Evolutionary conservation across 345 rosid species (phyloP), one percentile per base, ranked within the genome.

Genomic region (Rubroshorea leprosula): DNA sequence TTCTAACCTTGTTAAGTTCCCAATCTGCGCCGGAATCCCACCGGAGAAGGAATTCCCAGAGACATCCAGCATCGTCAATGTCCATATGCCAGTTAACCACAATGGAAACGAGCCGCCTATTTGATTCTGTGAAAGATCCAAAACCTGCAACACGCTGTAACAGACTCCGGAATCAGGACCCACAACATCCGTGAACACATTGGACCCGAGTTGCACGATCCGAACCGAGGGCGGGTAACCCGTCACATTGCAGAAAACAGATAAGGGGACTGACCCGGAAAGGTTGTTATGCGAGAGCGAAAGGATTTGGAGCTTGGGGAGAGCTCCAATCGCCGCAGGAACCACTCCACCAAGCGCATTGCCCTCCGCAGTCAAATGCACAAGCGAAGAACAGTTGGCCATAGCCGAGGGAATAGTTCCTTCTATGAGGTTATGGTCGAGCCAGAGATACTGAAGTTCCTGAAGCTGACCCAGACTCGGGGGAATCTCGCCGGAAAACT

Each of bases 391-490:
- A 50, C 93, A 85, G 64, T 86, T 93, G 0, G 89, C 83, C 7
- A 93, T 53, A 1, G 89, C 91, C 0, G 97, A 92, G 3, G 97
- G 97, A 44, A 89, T 48, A 52, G 99, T 84, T 16, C 96, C 99
- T 56, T 78, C 80, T 23, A 89, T 44, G 38, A 51, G 62, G 54
- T 89, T 93, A 64, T 55, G 73, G 55, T 89, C 97, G 0, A 93
- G 77, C 96, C 93, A 86, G 1, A 93, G 73, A 55, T 86, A 86
- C 72, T 84, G 78, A 0, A 89, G 77, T 20, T 69, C 51, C 63
- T 85, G 96, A 0, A 89, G 79, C 20, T 63, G 63, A 0, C 99
- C 97, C 0, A 93, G 49, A 19, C 71, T 70, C 25, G 81, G 87
- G 16, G 97, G 97, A 62, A 92, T 79, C 76, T 66, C 75, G 0